Evolutionary conservation across 768 basidiomycete species (phyloP).

Genomic region (Imleria badia): DNA sequence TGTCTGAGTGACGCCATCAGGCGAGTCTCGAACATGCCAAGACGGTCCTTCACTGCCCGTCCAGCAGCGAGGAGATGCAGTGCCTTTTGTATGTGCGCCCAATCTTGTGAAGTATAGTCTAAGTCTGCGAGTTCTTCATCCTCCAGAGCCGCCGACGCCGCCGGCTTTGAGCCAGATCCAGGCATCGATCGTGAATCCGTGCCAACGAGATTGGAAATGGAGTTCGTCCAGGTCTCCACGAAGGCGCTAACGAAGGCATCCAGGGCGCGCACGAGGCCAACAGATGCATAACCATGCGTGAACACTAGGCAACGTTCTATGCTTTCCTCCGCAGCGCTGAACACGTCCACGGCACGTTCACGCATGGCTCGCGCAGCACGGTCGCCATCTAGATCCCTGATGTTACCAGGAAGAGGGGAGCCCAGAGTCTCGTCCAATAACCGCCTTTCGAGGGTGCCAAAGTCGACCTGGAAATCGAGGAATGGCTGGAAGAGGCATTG

Average conservation of each 20-base stretch:
- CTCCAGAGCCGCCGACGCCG: conserved; percentile 20
- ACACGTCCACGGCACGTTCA: conserved; percentile 74
- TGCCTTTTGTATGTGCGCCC: conserved; percentile 80
- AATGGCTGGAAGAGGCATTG: conserved; percentile 92
- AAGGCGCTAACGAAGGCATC: conserved; percentile 73
- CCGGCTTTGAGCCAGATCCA: conserved; percentile 33
- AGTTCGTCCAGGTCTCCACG: conserved; percentile 59
- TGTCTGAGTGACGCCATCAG: conserved; percentile 59
- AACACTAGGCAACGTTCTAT: conserved; percentile 71
- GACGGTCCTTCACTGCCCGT: conserved; percentile 66
- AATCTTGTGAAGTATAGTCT: conserved; percentile 89
- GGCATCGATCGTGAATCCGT: conserved; percentile 27
- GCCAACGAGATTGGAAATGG: conserved; percentile 42
- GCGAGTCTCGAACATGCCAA: conserved; percentile 68
- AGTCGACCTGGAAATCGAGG: conserved; percentile 86
- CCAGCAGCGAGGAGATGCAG: conserved; percentile 84
- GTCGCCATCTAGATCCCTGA: conserved; percentile 32
- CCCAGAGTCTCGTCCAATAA: conserved; percentile 60
- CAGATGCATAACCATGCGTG: conserved; percentile 86
- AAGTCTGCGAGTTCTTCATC: conserved; percentile 71
- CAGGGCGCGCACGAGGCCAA: conserved; percentile 70
- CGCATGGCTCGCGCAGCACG: conserved; percentile 62
- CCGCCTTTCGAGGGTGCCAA: conserved; percentile 72
- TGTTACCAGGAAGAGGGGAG: conserved; percentile 39
- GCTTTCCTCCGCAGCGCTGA: conserved; percentile 78